Evolutionary conservation across 1,284 basidiomycete species (phyloP), one percentile per base, ranked within the genome.

Genomic region (Laetiporus sulphureus): DNA sequence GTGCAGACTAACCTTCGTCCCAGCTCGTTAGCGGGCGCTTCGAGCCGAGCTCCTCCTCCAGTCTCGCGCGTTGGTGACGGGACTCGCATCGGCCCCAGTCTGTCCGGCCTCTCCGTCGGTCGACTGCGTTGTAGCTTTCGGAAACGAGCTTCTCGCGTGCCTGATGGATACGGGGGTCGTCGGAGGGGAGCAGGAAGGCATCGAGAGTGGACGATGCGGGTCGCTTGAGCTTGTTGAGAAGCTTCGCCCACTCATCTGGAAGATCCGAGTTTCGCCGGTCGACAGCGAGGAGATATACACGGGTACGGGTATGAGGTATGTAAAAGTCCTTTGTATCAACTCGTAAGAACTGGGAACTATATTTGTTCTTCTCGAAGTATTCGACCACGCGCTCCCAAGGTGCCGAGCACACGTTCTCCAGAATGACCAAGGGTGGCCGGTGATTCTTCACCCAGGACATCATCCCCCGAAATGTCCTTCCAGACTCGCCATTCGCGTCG

Each of bases 31-130:
- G 66, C 0, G 93, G 92, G 21, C 93, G 79, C 54, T 91, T 87
- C 16, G 77, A 69, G 4, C 93, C 93, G 20, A 97, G 67, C 8
- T 71, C 66, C 54, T 96, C 92, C 49, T 95, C 90, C 6, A 91
- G 71, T 23, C 93, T 73, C 8, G 90, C 87, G 30, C 90, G 78
- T 48, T 91, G 88, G 65, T 97, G 93, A 22, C 93, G 80, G 35
- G 86, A 88, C 63, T 97, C 91, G 54, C 93, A 97, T 25, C 91
- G 80, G 38, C 76, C 77, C 94, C 94, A 97, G 54, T 97, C 93
- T 4, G 77, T 88, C 27, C 91, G 73, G 2, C 84, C 86, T 2
- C 77, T 73, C 29, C 72, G 72, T 31, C 78, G 66, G 41, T 86
- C 83, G 12, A 73, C 65, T 4, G 69, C 69, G 38, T 78, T 73